A percentile compares a stretch with the other conserved stretches of the same genome.
Conservation (phyloP, 164 flowering plant genomes). For the grape (Vitis vinifera) region DNA sequence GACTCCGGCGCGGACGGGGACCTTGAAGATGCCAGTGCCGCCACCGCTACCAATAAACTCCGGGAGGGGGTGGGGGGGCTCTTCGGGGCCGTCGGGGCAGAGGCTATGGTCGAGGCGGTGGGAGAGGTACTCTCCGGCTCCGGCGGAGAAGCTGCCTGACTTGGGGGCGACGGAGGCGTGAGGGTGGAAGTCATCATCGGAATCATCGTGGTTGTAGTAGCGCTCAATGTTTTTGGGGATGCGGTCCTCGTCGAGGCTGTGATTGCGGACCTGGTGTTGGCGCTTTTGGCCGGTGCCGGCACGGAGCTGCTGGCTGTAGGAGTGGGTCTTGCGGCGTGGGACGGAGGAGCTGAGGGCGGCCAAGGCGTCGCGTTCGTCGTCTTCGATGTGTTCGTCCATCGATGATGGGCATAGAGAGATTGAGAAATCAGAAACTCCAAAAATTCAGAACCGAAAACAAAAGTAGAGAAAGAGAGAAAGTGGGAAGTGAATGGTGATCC, state of each 20-base stretch:
- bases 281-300: constrained; percentile 23
- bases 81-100: constrained; percentile 8
- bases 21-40: constrained; percentile 59
- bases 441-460: not conserved
- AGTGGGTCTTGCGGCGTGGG: constrained; percentile 34
- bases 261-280: constrained; percentile 50
- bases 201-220: constrained; percentile 14
- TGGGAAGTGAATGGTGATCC: not conserved
- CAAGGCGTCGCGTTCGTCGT: constrained; percentile 47
- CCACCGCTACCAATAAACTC: constrained; percentile 76
- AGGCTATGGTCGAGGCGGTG: constrained; percentile 21
- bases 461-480: constrained; percentile 9
- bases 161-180: constrained; percentile 16
- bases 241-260: constrained; percentile 71
- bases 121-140: constrained; percentile 1
- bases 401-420: not conserved
- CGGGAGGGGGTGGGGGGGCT: constrained; percentile 34
- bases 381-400: constrained; percentile 37
- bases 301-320: constrained; percentile 69
- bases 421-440: not conserved
- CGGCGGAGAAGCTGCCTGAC: not conserved
- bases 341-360: constrained; percentile 28
- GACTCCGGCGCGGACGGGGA: constrained; percentile 67
- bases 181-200: constrained; percentile 47
- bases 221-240: constrained; percentile 24